These are phyloP conservation scores for Quercus phellos DNA, from an alignment of 331 rosid genomes.

Conservation along the genomic window DNA sequence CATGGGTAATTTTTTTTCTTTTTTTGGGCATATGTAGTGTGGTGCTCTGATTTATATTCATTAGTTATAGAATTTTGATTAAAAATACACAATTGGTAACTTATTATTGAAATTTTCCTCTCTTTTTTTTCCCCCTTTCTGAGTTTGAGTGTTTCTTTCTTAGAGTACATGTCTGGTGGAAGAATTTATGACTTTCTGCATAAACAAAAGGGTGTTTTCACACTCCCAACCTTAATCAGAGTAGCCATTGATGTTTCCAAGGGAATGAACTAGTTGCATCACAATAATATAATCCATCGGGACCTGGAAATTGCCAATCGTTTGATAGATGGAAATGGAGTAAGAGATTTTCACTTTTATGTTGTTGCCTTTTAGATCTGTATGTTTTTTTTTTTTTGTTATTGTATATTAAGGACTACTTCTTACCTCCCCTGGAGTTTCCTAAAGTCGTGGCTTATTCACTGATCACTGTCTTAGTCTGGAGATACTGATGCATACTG, in stretches of 20 bases:
- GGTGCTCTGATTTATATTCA: conserved; percentile 2
- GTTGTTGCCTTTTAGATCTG: background rate
- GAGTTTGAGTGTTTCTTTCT: background rate
- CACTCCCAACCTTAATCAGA: conserved; percentile 50
- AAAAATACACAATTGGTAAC: background rate
- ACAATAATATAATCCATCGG: conserved; percentile 64
- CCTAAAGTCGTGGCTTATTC: background rate
- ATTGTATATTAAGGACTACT: background rate
- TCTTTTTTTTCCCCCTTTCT: background rate
- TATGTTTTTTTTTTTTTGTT: background rate
- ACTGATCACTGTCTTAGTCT: background rate
- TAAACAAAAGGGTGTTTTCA: conserved; percentile 36
- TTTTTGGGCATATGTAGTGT: background rate
- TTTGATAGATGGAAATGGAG: conserved; percentile 67
- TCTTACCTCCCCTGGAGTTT: background rate
- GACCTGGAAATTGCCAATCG: conserved; percentile 81
- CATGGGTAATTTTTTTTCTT: conserved; percentile 48
- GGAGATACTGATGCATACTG: background rate
- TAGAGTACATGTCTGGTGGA: conserved; percentile 85
- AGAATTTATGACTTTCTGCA: conserved; percentile 66
- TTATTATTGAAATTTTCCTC: background rate
- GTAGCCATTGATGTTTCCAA: conserved; percentile 61
- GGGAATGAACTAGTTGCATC: conserved; percentile 86
- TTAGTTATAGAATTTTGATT: background rate
- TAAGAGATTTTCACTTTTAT: conserved; percentile 15